These are phyloP conservation scores for Aspergillus cristatus DNA, from an alignment of 495 filamentous ascomycete genomes.

Conservation along the genomic window DNA sequence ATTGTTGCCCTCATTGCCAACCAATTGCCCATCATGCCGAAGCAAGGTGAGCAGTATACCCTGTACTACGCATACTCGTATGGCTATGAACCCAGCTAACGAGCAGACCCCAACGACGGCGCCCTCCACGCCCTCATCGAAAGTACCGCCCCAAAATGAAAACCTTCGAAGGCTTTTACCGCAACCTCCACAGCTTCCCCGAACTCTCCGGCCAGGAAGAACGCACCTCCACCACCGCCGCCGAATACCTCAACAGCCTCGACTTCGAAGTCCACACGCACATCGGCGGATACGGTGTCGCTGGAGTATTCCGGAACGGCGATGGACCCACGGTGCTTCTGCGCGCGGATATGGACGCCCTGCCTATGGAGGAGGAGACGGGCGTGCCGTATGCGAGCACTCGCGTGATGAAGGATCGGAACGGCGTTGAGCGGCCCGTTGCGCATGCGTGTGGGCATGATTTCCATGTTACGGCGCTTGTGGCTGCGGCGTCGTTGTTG, in stretches of 20 bases:
- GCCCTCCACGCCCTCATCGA: conserved; percentile 10
- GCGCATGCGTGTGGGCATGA: conserved; percentile 67
- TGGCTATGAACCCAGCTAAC: no score
- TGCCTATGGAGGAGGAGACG: conserved; percentile 50
- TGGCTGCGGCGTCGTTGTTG: conserved; percentile 42
- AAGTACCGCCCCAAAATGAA: conserved; percentile 23
- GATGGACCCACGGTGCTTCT: conserved; percentile 43
- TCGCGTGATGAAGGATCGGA: conserved; percentile 26
- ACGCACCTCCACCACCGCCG: conserved; percentile 32
- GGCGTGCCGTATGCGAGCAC: conserved; percentile 46
- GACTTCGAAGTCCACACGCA: conserved; percentile 36
- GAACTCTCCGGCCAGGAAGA: conserved; percentile 44
- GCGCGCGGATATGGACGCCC: conserved; percentile 53
- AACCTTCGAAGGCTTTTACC: conserved; percentile 36
- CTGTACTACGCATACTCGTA: no score
- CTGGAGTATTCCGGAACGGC: conserved; percentile 48
- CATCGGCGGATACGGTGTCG: conserved; percentile 50
- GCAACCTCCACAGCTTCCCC: conserved; percentile 38
- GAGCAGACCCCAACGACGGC: neutral
- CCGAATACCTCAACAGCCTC: conserved; percentile 25
- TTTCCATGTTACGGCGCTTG: conserved; percentile 45
- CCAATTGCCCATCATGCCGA: no score
- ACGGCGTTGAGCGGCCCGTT: conserved; percentile 41
- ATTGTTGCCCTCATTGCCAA: no score
- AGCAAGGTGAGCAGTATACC: neutral